Conservation (phyloP, 208 protist species). For the Trypanosoma grayi region DNA sequence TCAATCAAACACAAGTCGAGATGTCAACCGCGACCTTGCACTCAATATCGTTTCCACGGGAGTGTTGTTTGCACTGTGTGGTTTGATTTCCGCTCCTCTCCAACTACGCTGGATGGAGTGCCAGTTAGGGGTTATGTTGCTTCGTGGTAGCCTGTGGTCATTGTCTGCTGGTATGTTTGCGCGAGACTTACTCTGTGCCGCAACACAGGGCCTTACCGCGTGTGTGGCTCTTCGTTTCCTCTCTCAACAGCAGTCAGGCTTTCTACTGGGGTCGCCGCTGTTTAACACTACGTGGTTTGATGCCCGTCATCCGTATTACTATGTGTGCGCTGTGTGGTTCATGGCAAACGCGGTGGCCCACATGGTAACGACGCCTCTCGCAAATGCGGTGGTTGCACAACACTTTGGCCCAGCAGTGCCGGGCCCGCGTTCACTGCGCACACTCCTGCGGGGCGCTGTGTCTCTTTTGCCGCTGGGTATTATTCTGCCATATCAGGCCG, state of each 20-base stretch:
- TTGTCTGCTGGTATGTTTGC: conserved; percentile 49
- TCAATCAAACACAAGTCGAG: conserved; percentile 47
- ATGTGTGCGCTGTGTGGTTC: conserved; percentile 36
- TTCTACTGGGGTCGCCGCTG: conserved; percentile 10
- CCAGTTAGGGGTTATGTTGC: conserved; percentile 63
- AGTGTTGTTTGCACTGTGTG: conserved; percentile 52
- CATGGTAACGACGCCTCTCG: conserved; percentile 42
- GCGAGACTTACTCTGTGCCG: conserved; percentile 37
- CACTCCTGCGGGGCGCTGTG: conserved; percentile 34
- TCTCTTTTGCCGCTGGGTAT: conserved; percentile 35
- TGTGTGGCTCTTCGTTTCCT: conserved; percentile 17
- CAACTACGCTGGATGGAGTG: conserved; percentile 64
- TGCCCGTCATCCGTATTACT: conserved; percentile 75
- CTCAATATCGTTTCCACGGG: conserved; percentile 46
- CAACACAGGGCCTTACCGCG: conserved; percentile 33
- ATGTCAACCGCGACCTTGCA: conserved; percentile 35
- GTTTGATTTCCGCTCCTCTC: conserved; percentile 52
- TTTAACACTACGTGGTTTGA: conserved; percentile 32
- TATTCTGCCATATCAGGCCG: conserved; percentile 57
- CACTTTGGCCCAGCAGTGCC: conserved; percentile 65
- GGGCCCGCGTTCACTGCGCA: conserved; percentile 33
- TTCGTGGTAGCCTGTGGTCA: conserved; percentile 79
- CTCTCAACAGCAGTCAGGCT: not conserved
- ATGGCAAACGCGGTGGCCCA: conserved; percentile 47
- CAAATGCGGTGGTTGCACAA: conserved; percentile 51